Evolutionary conservation across 495 filamentous ascomycete genomes (phyloP).

Genomic region (Umbilicaria muhlenbergii): DNA sequence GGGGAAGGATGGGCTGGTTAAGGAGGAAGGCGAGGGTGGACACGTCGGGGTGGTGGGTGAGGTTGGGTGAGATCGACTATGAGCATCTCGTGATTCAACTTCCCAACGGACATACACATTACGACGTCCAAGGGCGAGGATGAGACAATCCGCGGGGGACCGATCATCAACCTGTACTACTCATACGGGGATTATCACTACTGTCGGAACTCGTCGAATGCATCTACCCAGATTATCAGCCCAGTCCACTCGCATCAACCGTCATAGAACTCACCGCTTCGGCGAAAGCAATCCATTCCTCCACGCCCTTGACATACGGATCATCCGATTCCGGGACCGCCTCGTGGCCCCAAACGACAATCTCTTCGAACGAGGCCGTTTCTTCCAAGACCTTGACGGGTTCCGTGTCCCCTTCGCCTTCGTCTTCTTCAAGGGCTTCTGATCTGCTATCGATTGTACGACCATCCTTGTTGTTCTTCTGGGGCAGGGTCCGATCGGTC

Average conservation of each 20-base stretch:
- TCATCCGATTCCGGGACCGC: conserved; percentile 51
- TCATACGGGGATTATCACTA: background rate
- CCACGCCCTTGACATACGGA: conserved; percentile 49
- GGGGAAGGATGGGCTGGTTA: no score
- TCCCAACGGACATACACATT: no score
- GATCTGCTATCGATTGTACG: background rate
- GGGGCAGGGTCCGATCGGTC: conserved; percentile 20
- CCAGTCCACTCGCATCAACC: no score
- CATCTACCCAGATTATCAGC: background rate
- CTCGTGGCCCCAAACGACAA: conserved; percentile 79
- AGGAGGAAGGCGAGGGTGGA: no score
- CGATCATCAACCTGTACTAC: no score
- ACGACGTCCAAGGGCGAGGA: no score
- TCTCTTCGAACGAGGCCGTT: conserved; percentile 52
- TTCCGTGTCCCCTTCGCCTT: conserved; percentile 33
- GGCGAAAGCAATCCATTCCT: conserved; percentile 76
- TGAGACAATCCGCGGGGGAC: no score
- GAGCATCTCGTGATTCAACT: no score
- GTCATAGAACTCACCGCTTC: conserved; percentile 29
- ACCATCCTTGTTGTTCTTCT: background rate
- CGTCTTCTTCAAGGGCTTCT: conserved; percentile 16
- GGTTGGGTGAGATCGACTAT: no score
- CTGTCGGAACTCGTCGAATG: background rate
- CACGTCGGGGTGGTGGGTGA: no score
- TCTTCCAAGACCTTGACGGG: conserved; percentile 45